phyloP scores from a whole-genome alignment of 2,329 filamentous ascomycete species.

The Colletotrichum australisinense region DNA sequence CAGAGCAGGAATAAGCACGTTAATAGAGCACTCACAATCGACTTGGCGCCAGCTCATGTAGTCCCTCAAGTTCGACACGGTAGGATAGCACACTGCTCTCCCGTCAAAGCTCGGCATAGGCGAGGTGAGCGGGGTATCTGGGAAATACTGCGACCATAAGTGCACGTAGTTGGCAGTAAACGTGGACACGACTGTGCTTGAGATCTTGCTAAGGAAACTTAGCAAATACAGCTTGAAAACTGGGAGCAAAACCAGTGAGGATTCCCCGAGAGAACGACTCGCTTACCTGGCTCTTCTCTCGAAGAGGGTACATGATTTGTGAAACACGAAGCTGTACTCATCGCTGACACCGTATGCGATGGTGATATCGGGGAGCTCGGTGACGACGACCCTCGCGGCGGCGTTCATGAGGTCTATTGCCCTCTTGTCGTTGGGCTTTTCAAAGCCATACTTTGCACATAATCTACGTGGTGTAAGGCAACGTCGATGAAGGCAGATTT shows the following conservation, averaged over 20 bases:
- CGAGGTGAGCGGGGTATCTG: slow-evolving; percentile 74
- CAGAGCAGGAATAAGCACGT: not conserved
- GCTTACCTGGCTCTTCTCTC: slow-evolving; percentile 82
- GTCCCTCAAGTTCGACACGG: slow-evolving; percentile 83
- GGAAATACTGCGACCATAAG: slow-evolving; percentile 82
- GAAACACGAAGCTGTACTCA: slow-evolving; percentile 94
- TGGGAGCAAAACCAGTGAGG: not conserved
- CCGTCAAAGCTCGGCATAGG: slow-evolving; percentile 94
- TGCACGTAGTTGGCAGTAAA: slow-evolving; percentile 93
- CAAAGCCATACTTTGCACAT: slow-evolving; percentile 84
- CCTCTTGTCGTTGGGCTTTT: slow-evolving; percentile 91
- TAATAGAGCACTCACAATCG: slow-evolving; percentile 76
- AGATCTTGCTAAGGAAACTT: slow-evolving; percentile 75
- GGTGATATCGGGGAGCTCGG: slow-evolving; percentile 84
- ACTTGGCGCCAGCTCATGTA: slow-evolving; percentile 98
- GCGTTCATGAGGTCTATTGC: slow-evolving; percentile 95
- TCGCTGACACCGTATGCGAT: slow-evolving; percentile 95
- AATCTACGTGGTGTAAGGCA: slow-evolving; percentile 67
- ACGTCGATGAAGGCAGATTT: not conserved
- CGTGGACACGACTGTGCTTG: slow-evolving; percentile 89
- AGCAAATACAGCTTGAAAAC: not conserved
- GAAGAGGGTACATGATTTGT: slow-evolving; percentile 84
- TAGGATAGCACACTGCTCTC: slow-evolving; percentile 90
- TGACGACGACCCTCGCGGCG: slow-evolving; percentile 86
- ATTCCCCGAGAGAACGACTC: not conserved